Evolutionary conservation across 2,329 filamentous ascomycete species (phyloP), one percentile per base, ranked within the genome.

Genomic region (Graphiopsis chlorocephala): DNA sequence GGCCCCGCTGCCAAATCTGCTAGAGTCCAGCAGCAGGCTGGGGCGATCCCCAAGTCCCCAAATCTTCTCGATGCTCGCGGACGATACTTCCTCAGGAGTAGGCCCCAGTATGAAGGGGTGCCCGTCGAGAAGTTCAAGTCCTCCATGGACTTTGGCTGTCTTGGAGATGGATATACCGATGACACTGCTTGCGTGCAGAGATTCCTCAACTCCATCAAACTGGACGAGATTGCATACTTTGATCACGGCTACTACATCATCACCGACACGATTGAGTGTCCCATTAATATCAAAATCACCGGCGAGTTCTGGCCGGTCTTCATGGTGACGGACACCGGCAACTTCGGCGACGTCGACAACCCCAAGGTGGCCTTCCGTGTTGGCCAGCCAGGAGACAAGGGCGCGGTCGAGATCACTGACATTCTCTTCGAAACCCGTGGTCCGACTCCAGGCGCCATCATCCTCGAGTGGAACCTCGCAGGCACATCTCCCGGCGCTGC

Each of bases 281-380:
- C 86, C 8, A 75, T 76, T 42, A 78, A 77, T 65, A 88, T 94
- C 80, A 90, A 89, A 79, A 93, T 98, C 74, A 91, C 91, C 8
- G 94, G 94, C 72, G 93, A 97, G 79, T 88, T 96, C 75, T 97
- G 92, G 91, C 90, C 94, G 2, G 80, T 96, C 67, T 90, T 98
- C 76, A 90, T 97, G 84, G 93, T 92, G 28, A 86, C 88, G 59
- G 93, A 93, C 61, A 75, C 79, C 29, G 84, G 55, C 84, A 93
- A 61, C 74, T 98, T 97, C 82, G 80, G 83, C 68, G 88, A 97
- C 76, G 83, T 89, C 76, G 79, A 81, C 69, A 91, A 93, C 74
- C 93, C 93, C 47, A 86, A 88, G 75, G 87, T 92, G n/a, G 90
- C 96, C 72, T 91, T 96, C 79, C 90, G 95, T 76, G 84, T 98